Conservation (phyloP, 2,329 filamentous ascomycete genomes). For the Ascochyta fabae region DNA sequence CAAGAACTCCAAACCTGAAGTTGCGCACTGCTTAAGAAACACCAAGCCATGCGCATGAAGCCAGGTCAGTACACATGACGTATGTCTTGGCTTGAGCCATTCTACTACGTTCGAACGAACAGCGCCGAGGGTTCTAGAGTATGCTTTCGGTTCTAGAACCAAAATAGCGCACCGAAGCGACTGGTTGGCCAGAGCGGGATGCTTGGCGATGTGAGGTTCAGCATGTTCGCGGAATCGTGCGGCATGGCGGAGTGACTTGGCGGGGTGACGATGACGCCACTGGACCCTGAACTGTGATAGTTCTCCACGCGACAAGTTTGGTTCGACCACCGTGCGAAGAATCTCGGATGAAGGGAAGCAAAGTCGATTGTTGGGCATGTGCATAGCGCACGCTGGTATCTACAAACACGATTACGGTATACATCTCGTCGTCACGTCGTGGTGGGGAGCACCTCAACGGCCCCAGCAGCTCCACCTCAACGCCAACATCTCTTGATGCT, state of each 20-base stretch:
- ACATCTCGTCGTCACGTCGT: not conserved
- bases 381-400: not conserved
- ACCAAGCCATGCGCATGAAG: constrained; percentile 17
- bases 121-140: constrained; percentile 11
- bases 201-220: constrained; percentile 17
- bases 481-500: no score
- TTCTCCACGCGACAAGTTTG: not conserved
- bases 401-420: not conserved
- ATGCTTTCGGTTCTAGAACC: constrained; percentile 19
- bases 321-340: not conserved
- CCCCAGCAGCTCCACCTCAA: not conserved
- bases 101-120: not conserved
- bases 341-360: not conserved
- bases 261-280: constrained; percentile 22
- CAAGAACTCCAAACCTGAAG: constrained; percentile 12
- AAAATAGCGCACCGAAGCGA: not conserved
- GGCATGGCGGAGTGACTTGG: constrained; percentile 19
- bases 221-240: not conserved
- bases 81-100: constrained; percentile 6
- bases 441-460: not conserved
- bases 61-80: constrained; percentile 25
- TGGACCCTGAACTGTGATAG: not conserved
- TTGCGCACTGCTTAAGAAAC: constrained; percentile 17
- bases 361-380: not conserved
- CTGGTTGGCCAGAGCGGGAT: constrained; percentile 15